Evolutionary conservation across 768 basidiomycete genomes (phyloP).

Genomic region (Holtermanniella nyarrowii): DNA sequence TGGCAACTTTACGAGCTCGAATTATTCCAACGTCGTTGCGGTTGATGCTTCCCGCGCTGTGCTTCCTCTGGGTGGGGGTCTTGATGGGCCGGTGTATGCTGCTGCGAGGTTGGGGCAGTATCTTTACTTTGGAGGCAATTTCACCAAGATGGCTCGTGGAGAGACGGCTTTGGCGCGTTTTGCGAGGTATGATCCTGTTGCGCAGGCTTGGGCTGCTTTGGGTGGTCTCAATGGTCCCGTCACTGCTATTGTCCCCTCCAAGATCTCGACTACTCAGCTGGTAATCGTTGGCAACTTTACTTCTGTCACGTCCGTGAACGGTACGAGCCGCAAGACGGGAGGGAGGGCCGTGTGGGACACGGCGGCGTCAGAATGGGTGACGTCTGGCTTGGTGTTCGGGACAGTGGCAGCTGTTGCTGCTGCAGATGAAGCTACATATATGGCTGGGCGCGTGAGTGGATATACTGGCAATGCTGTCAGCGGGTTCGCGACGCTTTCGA

Average conservation of each 20-base stretch:
- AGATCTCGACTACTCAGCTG: constrained; percentile 45
- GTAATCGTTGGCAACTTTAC: constrained; percentile 71
- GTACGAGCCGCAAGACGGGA: constrained; percentile 41
- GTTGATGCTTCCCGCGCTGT: constrained; percentile 52
- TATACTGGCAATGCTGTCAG: constrained; percentile 54
- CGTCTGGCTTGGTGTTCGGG: constrained; percentile 53
- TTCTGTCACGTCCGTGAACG: constrained; percentile 37
- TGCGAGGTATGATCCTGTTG: constrained; percentile 59
- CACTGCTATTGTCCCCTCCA: constrained; percentile 45
- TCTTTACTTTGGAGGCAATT: constrained; percentile 79
- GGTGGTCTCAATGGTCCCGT: constrained; percentile 65
- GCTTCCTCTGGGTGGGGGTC: constrained; percentile 52
- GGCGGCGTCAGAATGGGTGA: constrained; percentile 54
- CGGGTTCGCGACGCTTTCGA: constrained; percentile 69
- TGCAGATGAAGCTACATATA: constrained; percentile 51
- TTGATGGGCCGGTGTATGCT: constrained; percentile 68
- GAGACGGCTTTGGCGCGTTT: constrained; percentile 52
- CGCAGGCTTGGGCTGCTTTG: constrained; percentile 58
- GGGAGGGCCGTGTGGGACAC: constrained; percentile 74
- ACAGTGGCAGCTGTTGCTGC: constrained; percentile 28
- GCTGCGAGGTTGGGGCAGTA: constrained; percentile 47
- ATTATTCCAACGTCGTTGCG: constrained; percentile 57
- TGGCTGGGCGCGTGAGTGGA: constrained; percentile 28
- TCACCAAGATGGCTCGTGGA: constrained; percentile 54
- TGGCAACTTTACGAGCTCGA: constrained; percentile 57